Evolutionary conservation across 176 grass and related monocot species (phyloP), one percentile per base, ranked within the genome.

Genomic region (Thinopyrum elongatum): DNA sequence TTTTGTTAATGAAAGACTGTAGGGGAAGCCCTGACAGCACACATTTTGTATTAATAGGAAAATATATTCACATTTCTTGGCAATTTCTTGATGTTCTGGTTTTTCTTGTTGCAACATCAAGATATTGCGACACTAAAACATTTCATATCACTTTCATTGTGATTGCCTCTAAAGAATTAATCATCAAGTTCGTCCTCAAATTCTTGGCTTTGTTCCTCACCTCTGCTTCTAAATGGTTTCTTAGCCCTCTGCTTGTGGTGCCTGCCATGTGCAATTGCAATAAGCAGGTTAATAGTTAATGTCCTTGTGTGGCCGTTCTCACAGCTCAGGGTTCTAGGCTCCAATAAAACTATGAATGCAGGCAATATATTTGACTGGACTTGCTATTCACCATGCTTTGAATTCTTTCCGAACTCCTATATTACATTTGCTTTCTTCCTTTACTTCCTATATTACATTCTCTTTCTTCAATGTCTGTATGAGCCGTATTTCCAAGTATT

Each of bases 201-300:
- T n/a, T 76, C n/a, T 70, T 6, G 51, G 34, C 82, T 63, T 19
- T 44, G 61, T 27, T 72, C 51, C 10, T 49, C 41, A 66, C 14
- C 31, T 64, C 30, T 58, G 59, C 28, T 76, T 84, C 41, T 77
- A 11, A 76, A 66, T 65, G 42, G 14, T 25, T 33, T 53, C 49
- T 55, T 66, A 55, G 60, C 73, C 39, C 65, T 82, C 80, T 70
- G 21, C 26, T 85, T 28, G n/a, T 78, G 33, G 16, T 86, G 22
- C 1, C 1, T 79, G 33, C 25, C 49, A 79, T 71, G 30, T 34
- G 34, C 64, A 59, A 28, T 34, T 42, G 31, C 84, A 44, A 31
- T 22, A 86, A 86, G 63, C 31, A 69, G 76, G 70, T 79, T 38
- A 71, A 72, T 80, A 34, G 4, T 70, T 71, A 77, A 69, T 70